phyloP scores from a whole-genome alignment of 768 basidiomycete genomes.

The Leccinum obscurum region DNA sequence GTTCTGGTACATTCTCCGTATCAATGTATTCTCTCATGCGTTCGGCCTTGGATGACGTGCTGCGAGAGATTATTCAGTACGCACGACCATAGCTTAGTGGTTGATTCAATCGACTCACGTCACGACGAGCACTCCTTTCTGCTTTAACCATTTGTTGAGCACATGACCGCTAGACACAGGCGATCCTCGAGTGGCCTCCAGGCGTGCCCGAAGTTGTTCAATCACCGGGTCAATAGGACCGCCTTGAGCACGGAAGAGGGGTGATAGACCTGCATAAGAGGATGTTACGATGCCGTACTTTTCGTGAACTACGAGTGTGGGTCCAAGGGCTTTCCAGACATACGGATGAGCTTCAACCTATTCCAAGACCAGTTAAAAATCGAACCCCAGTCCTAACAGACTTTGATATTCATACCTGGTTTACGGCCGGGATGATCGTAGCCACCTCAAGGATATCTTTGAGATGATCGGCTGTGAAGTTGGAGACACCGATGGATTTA shows the following conservation, averaged over 20 bases:
- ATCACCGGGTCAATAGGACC: conserved; percentile 43
- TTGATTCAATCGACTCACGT: conserved; percentile 24
- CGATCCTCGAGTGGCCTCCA: conserved; percentile 26
- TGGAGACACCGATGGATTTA: conserved; percentile 54
- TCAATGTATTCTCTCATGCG: too few relatives aligned
- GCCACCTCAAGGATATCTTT: conserved; percentile 44
- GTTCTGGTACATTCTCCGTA: too few relatives aligned
- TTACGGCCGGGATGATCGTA: conserved; percentile 49
- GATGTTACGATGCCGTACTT: conserved; percentile 39
- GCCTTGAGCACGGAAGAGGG: conserved; percentile 36
- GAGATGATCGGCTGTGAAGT: conserved; percentile 47
- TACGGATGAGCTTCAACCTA: conserved; percentile 59
- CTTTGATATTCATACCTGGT: conserved; percentile 41
- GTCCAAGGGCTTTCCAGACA: conserved; percentile 42
- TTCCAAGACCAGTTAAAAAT: background rate
- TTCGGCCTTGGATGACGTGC: too few relatives aligned
- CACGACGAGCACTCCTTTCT: conserved; percentile 32
- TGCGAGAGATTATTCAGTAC: too few relatives aligned
- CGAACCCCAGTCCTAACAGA: background rate
- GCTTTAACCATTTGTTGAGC: conserved; percentile 30
- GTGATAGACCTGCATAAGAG: conserved; percentile 42
- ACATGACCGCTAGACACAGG: conserved; percentile 32
- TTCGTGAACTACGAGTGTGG: conserved; percentile 35
- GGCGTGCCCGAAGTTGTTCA: conserved; percentile 31
- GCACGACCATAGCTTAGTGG: too few relatives aligned